Conservation (phyloP, 139 green algal species). For the Micractinium sp. region DNA sequence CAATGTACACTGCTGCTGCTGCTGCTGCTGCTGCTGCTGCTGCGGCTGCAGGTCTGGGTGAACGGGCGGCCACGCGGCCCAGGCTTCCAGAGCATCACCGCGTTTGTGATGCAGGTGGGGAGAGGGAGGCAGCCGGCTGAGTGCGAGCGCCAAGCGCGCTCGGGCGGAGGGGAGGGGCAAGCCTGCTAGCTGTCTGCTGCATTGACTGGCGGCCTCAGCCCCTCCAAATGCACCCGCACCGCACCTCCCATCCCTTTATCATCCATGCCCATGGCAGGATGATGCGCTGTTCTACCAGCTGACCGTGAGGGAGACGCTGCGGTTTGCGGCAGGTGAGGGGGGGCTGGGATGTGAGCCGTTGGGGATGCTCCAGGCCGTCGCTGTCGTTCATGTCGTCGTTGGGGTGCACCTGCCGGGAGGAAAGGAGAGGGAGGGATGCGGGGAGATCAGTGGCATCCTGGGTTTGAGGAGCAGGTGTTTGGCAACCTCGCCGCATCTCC, state of each 20-base stretch:
- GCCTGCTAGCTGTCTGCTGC: neutral
- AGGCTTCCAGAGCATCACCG: constrained; percentile 15
- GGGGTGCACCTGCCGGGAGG: no score
- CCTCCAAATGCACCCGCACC: neutral
- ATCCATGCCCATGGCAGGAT: constrained; percentile 41
- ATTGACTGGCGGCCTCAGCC: neutral
- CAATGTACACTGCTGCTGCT: no score
- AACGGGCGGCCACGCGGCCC: neutral
- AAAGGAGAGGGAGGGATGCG: no score
- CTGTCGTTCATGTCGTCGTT: no score
- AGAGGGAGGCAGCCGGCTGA: neutral
- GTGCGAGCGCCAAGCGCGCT: no score
- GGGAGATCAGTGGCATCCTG: no score
- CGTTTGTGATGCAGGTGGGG: constrained; percentile 6
- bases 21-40: no score
- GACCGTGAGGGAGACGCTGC: constrained; percentile 71
- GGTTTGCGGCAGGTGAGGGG: constrained; percentile 43
- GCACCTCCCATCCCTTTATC: neutral
- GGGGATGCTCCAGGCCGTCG: no score
- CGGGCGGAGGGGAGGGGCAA: neutral
- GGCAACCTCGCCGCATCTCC: no score
- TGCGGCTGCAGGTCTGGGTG: neutral
- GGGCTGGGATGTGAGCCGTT: no score
- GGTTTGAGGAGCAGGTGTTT: no score
- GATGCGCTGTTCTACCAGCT: constrained; percentile 67